These are phyloP conservation scores for Colletotrichum siamense DNA, from an alignment of 2,329 filamentous ascomycete species.

Conservation along the genomic window DNA sequence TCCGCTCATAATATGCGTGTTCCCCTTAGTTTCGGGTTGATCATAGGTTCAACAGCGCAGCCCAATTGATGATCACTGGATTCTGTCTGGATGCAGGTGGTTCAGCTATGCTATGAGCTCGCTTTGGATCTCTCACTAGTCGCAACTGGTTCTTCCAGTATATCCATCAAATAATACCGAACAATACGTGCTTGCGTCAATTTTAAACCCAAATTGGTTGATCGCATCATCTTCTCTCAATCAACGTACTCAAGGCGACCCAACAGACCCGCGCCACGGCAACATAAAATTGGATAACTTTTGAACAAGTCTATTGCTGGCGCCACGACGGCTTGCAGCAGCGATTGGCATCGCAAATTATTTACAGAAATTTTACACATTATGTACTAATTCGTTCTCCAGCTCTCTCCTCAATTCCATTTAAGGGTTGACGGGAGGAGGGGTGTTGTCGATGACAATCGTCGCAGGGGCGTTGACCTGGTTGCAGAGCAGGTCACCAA, in stretches of 20 bases:
- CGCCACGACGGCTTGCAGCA: neutral
- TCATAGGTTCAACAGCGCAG: neutral
- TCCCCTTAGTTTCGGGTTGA: neutral
- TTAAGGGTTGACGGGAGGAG: neutral
- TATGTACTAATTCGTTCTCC: neutral
- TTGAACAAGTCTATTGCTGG: neutral
- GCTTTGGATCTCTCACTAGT: neutral
- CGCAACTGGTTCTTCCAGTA: neutral
- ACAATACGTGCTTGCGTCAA: accelerated
- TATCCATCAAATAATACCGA: neutral
- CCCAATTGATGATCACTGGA: neutral
- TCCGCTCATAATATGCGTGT: neutral
- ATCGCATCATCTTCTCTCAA: neutral
- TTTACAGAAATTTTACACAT: neutral
- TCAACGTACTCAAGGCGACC: neutral
- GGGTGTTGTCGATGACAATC: constrained; percentile 23
- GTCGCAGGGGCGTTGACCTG: constrained; percentile 21
- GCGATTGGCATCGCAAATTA: neutral
- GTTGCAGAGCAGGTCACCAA: constrained; percentile 23
- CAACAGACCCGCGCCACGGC: neutral
- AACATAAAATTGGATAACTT: neutral
- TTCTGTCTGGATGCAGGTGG: accelerated
- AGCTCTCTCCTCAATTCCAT: neutral
- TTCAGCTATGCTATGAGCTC: neutral
- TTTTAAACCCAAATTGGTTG: neutral